Evolutionary conservation across 768 basidiomycete species (phyloP).

Genomic region (Suillus brevipes): DNA sequence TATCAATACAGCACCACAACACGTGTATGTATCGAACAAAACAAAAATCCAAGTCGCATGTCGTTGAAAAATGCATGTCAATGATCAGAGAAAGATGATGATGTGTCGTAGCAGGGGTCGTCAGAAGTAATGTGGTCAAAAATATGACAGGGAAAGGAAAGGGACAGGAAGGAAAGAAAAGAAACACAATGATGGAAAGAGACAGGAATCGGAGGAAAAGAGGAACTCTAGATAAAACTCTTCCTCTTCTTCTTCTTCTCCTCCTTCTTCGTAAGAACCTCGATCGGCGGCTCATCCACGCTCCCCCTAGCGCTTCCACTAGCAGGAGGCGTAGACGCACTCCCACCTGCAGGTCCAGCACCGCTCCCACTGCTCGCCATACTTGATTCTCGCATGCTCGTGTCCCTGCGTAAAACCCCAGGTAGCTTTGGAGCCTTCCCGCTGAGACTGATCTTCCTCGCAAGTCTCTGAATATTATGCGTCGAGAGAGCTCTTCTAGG

Average conservation of each 20-base stretch:
- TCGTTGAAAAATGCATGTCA: constrained; percentile 4
- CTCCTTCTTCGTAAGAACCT: constrained; percentile 42
- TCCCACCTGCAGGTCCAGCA: not conserved
- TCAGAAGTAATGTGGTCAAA: not conserved
- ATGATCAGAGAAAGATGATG: not conserved
- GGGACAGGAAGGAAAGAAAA: not conserved
- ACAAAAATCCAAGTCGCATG: not conserved
- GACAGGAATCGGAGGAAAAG: not conserved
- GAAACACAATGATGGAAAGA: constrained; percentile 10
- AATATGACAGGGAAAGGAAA: constrained; percentile 3
- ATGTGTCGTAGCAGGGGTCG: not conserved
- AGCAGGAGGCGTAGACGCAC: constrained; percentile 25
- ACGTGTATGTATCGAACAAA: not conserved
- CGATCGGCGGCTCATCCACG: constrained; percentile 41
- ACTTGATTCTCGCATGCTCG: constrained; percentile 30
- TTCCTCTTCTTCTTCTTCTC: constrained; percentile 59
- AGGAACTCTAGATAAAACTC: constrained; percentile 45
- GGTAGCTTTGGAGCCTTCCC: constrained; percentile 18
- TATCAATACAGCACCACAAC: not conserved
- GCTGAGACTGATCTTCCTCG: constrained; percentile 67
- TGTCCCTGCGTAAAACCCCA: constrained; percentile 30
- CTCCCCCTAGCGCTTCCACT: constrained; percentile 14
- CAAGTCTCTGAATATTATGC: constrained; percentile 83
- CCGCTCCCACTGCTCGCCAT: not conserved
- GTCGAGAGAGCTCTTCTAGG: constrained; percentile 73